Percentiles rank a stretch among this genome's conserved stretches.
Evolutionary conservation across 2,329 filamentous ascomycete genomes (phyloP).

Genomic region (Daldinia eschscholtzii): DNA sequence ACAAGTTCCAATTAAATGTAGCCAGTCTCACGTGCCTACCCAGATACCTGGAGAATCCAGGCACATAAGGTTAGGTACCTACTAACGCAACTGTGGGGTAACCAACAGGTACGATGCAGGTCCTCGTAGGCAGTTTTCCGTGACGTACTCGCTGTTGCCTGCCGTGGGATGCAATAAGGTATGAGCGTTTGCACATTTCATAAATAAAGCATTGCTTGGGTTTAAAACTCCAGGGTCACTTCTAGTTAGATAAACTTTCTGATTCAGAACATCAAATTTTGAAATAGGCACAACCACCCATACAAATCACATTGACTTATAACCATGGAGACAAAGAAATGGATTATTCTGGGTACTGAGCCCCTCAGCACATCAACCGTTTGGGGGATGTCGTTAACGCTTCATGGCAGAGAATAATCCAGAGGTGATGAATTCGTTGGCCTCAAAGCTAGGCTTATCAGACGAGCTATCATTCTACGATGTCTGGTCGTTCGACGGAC

Average conservation of each 20-base stretch:
- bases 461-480: slow-evolving; percentile 79
- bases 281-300: not conserved
- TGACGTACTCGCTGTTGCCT: not conserved
- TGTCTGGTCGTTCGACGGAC: slow-evolving; percentile 84
- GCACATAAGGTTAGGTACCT: not conserved
- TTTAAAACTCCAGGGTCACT: not conserved
- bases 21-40: not conserved
- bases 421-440: slow-evolving; percentile 79
- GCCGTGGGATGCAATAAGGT: not conserved
- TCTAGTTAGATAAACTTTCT: not conserved
- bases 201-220: not conserved
- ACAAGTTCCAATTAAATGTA: not conserved
- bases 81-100: not conserved
- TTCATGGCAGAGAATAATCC: slow-evolving; percentile 69
- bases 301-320: not conserved
- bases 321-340: slow-evolving; percentile 38
- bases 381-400: slow-evolving; percentile 8
- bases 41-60: not conserved
- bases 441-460: slow-evolving; percentile 79
- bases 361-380: not conserved
- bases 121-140: not conserved
- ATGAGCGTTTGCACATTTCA: not conserved
- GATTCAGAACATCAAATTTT: not conserved
- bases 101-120: not conserved
- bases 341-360: slow-evolving; percentile 37